Percentiles rank a stretch among this genome's conserved stretches.
These are phyloP conservation scores for Trametes cinnabarina DNA, from an alignment of 768 basidiomycete genomes.

Conservation along the genomic window DNA sequence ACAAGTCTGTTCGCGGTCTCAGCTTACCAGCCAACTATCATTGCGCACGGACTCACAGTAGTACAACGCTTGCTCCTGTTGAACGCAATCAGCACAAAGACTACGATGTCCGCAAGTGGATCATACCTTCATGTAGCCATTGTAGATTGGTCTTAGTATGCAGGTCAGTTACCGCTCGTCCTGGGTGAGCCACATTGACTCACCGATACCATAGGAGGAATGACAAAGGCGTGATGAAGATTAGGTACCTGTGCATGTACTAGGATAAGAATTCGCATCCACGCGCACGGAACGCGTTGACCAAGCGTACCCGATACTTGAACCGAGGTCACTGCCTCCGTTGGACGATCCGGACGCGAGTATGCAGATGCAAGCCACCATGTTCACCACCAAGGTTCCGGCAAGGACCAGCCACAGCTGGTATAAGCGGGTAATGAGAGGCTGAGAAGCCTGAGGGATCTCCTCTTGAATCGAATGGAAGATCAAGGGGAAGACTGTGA, in stretches of 20 bases:
- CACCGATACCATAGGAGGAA: conserved; percentile 97
- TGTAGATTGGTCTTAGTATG: conserved; percentile 82
- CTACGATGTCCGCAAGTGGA: conserved; percentile 5
- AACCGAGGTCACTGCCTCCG: conserved; percentile 78
- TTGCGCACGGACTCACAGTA: conserved; percentile 61
- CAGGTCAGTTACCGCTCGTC: background rate
- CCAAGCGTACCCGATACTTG: conserved; percentile 68
- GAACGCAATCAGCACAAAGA: conserved; percentile 26
- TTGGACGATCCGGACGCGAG: conserved; percentile 73
- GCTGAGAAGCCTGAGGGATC: conserved; percentile 78
- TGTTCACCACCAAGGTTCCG: conserved; percentile 80
- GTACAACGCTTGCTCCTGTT: conserved; percentile 88
- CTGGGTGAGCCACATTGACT: conserved; percentile 28
- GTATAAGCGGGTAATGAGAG: conserved; percentile 82
- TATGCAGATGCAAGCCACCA: conserved; percentile 86
- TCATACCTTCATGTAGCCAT: conserved; percentile 92
- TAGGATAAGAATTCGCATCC: conserved; percentile 1
- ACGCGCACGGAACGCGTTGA: background rate
- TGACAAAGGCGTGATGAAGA: conserved; percentile 73
- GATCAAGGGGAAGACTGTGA: conserved; percentile 85
- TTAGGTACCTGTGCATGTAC: conserved; percentile 57
- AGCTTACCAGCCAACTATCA: conserved; percentile 20
- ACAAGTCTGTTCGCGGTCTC: conserved; percentile 84
- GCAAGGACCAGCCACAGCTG: conserved; percentile 92
- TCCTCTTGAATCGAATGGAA: conserved; percentile 91